Percentiles rank a stretch among this genome's conserved stretches.
These are phyloP conservation scores for Ogataea kodamae DNA, from an alignment of 805 yeast species.

Conservation along the genomic window DNA sequence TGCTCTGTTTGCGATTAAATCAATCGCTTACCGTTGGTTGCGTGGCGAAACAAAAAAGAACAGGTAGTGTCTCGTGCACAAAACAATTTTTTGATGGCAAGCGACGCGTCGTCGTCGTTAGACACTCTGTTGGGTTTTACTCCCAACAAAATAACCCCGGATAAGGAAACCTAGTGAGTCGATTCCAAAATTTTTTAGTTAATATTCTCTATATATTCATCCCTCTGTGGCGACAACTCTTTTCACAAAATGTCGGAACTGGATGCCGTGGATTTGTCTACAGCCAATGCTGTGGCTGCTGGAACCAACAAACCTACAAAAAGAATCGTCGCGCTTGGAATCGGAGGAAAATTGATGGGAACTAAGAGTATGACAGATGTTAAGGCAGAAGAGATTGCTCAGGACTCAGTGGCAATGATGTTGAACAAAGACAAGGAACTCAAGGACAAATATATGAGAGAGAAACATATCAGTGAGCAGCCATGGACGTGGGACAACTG, in stretches of 20 bases:
- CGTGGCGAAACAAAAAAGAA: constrained; percentile 1
- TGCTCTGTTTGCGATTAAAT: constrained; percentile 7
- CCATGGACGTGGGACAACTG: constrained; percentile 75
- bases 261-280: constrained; percentile 54
- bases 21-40: constrained; percentile 1
- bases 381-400: constrained; percentile 59
- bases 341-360: constrained; percentile 78
- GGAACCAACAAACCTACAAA: constrained; percentile 70
- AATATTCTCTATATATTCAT: constrained; percentile 7
- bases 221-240: neutral
- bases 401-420: constrained; percentile 47
- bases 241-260: constrained; percentile 19
- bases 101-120: constrained; percentile 8
- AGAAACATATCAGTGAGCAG: constrained; percentile 66
- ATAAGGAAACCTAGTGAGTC: constrained; percentile 6
- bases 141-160: constrained; percentile 14
- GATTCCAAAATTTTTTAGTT: constrained; percentile 7
- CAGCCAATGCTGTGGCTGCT: constrained; percentile 77
- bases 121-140: constrained; percentile 10
- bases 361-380: constrained; percentile 67
- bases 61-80: neutral
- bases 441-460: constrained; percentile 37
- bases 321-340: constrained; percentile 74
- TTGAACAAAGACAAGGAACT: constrained; percentile 44
- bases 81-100: constrained; percentile 2